Evolutionary conservation across 768 basidiomycete species (phyloP).

Genomic region (Leccinum uliginosum): DNA sequence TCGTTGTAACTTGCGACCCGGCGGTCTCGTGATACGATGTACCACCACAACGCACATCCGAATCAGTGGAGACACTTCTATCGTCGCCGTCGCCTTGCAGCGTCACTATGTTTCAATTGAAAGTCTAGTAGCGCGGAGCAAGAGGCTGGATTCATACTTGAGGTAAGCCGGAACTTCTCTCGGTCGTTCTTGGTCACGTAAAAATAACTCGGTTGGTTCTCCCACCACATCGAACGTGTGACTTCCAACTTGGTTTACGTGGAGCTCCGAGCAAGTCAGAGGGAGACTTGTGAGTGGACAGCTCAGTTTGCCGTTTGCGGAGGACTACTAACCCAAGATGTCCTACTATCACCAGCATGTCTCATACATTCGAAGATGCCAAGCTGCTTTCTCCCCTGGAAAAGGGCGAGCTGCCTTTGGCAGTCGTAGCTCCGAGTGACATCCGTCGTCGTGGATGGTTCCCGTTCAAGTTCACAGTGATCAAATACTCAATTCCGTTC

Average conservation of each 20-base stretch:
- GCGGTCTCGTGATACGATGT: no score
- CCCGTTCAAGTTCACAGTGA: conserved; percentile 6
- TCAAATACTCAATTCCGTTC: conserved; percentile 18
- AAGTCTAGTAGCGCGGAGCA: no score
- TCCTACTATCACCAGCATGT: neutral
- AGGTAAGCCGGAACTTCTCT: neutral
- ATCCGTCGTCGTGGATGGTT: neutral
- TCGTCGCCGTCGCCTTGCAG: no score
- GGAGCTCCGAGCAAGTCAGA: neutral
- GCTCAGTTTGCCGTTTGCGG: neutral
- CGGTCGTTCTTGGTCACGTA: neutral
- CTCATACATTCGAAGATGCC: neutral
- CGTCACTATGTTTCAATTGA: no score
- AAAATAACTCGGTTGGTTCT: neutral
- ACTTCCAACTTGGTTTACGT: neutral
- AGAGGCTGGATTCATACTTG: no score
- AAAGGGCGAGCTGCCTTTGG: conserved; percentile 19
- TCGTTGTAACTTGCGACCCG: no score
- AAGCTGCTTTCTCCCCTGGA: conserved; percentile 12
- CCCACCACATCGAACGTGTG: neutral
- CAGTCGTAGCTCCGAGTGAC: neutral
- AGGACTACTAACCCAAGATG: neutral
- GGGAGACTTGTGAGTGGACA: neutral
- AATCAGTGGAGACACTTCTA: no score
- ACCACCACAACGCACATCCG: no score